Evolutionary conservation across 2,329 filamentous ascomycete species (phyloP).

Genomic region (Hymenoscyphus fructigenus): DNA sequence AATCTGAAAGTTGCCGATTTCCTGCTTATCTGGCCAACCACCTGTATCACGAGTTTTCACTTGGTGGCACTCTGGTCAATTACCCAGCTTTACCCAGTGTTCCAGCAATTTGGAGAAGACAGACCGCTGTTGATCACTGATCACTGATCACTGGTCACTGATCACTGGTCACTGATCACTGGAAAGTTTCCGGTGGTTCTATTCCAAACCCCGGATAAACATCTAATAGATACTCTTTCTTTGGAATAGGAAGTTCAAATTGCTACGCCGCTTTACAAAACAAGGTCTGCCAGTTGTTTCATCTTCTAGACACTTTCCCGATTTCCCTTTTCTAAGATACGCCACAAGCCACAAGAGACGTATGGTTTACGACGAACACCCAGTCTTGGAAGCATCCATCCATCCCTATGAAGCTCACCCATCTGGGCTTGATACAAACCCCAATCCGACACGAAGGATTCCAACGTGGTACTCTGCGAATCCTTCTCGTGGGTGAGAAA

Average conservation of each 20-base stretch:
- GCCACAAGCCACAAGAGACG: no score
- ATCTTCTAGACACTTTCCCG: background rate
- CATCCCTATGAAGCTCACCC: no score
- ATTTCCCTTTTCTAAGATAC: background rate
- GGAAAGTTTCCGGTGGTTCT: background rate
- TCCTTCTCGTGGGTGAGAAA: background rate
- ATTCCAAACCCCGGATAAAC: no score
- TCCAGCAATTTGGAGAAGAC: background rate
- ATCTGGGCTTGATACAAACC: background rate
- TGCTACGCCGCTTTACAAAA: background rate
- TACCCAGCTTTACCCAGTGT: background rate
- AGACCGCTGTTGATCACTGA: background rate
- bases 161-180: background rate
- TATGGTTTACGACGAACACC: no score
- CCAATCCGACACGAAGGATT: background rate
- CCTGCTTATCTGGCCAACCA: conserved; percentile 1
- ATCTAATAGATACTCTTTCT: no score
- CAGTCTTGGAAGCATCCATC: no score
- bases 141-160: background rate
- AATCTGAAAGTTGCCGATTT: background rate
- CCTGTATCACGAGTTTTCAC: background rate
- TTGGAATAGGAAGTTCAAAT: background rate
- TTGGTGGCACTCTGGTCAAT: background rate
- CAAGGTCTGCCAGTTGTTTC: background rate
- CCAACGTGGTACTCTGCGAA: background rate